Evolutionary conservation across 75 land plant species (phyloP), one percentile per base, ranked within the genome.

Genomic region (Cryptomeria japonica): DNA sequence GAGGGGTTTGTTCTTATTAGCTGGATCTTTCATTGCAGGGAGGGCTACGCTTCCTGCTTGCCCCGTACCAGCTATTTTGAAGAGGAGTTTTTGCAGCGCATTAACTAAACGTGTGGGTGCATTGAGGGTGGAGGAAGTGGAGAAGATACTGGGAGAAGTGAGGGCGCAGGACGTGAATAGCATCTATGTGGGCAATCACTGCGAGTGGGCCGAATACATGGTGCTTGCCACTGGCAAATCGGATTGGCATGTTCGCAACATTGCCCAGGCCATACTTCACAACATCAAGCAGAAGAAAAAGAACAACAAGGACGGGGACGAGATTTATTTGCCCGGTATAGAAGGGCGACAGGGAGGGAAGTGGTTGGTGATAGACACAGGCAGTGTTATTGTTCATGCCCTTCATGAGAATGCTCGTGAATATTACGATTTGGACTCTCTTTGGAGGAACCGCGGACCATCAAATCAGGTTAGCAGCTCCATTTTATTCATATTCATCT

Each of bases 281-380:
- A 88, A 95, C 93, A 95, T 90, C 79, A 95, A 93, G 89, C 91
- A 95, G 79, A 96, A 94, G 90, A 94, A 94, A 51, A 94, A 94
- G 51, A 90, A 49, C 12, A 49, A 11, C 10, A 11, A 87, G 78
- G 91, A 91, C n/a, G 93, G 90, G 78, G 91, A 92, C 28, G 87
- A 88, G 61, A 41, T 96, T 36, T 39, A 93, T 44, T 93, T 95
- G 39, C 99, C 99, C 44, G 90, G 92, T 87, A 93, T 98, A 4
- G 95, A 95, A 92, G 99, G 99, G 32, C 92, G 93, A 53, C 93
- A 92, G 84, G 90, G 92, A 37, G 98, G 98, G 36, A 94, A 97
- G 75, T 98, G 99, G 99, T 90, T 98, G 87, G 94, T 96, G 37
- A 93, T 98, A 68, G 99, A 98, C 89, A 95, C 94, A 86, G 99